Evolutionary conservation across 2,329 filamentous ascomycete species (phyloP).

Genomic region (Arthrobotrys sphaeroides): DNA sequence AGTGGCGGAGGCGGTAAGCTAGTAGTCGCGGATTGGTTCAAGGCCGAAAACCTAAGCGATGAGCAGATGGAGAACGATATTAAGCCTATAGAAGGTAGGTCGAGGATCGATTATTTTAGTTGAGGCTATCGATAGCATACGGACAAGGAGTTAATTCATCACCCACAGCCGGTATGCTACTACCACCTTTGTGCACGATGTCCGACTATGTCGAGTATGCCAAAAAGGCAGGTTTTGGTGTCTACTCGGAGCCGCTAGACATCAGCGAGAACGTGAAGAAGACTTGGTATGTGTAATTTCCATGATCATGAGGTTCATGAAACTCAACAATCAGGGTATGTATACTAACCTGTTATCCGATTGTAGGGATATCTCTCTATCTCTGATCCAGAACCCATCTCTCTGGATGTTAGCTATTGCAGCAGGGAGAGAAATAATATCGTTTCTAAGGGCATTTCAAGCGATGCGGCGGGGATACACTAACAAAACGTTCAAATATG

Average conservation of each 20-base stretch:
- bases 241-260: slow-evolving; percentile 66
- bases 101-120: background rate
- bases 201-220: slow-evolving; percentile 67
- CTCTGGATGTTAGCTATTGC: slow-evolving; percentile 71
- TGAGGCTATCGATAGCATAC: no score
- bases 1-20: slow-evolving; percentile 65
- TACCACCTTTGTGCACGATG: slow-evolving; percentile 68
- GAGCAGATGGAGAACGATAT: slow-evolving; percentile 66
- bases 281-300: slow-evolving; percentile 66
- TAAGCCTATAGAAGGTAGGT: slow-evolving; percentile 68
- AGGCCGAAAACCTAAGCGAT: slow-evolving; percentile 64
- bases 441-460: slow-evolving; percentile 70
- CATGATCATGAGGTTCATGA: no score
- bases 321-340: background rate
- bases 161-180: slow-evolving; percentile 70
- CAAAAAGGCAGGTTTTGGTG: slow-evolving; percentile 64
- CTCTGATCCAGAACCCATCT: slow-evolving; percentile 69
- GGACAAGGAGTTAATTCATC: background rate
- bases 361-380: slow-evolving; percentile 71
- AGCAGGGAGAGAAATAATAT: slow-evolving; percentile 70
- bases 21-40: slow-evolving; percentile 72
- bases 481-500: slow-evolving; percentile 69
- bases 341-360: background rate
- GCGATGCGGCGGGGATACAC: slow-evolving; percentile 71
- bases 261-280: slow-evolving; percentile 70